Evolutionary conservation across 805 yeast genomes (phyloP).

Genomic region (Blastobotrys americana): DNA sequence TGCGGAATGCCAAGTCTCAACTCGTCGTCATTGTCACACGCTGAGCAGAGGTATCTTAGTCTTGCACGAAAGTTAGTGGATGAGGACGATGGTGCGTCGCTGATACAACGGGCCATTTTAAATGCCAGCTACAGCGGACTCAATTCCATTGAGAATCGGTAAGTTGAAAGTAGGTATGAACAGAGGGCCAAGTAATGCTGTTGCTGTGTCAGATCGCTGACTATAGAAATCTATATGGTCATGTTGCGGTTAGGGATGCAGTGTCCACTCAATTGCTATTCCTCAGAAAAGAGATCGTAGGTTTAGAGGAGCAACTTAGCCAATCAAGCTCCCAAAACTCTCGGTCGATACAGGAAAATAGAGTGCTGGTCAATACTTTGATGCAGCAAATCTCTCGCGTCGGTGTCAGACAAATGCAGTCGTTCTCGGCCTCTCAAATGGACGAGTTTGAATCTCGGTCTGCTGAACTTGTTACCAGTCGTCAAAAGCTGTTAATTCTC

Average conservation of each 20-base stretch:
- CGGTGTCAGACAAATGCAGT: background rate
- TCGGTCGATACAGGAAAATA: slow-evolving; percentile 5
- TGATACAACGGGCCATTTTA: background rate
- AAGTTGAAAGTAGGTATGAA: too few relatives aligned
- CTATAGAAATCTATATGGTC: background rate
- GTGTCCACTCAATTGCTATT: background rate
- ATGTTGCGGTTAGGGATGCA: background rate
- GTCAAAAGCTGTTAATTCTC: slow-evolving; percentile 11
- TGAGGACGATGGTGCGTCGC: background rate
- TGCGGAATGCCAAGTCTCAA: background rate
- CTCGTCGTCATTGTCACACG: background rate
- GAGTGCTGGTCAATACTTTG: background rate
- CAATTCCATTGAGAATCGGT: too few relatives aligned
- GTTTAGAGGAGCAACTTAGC: background rate
- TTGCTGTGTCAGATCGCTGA: too few relatives aligned
- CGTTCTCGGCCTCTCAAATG: slow-evolving; percentile 8
- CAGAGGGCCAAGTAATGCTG: too few relatives aligned
- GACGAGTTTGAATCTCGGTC: slow-evolving; percentile 3
- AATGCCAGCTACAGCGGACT: background rate
- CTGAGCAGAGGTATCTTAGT: background rate
- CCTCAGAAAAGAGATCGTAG: background rate
- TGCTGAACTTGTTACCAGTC: slow-evolving; percentile 3
- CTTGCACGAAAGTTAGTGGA: background rate
- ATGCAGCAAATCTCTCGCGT: background rate
- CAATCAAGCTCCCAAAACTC: slow-evolving; percentile 3